Evolutionary conservation across 108 stramenopile species (phyloP), one percentile per base, ranked within the genome.

Genomic region (Cylindrotheca fusiformis): DNA sequence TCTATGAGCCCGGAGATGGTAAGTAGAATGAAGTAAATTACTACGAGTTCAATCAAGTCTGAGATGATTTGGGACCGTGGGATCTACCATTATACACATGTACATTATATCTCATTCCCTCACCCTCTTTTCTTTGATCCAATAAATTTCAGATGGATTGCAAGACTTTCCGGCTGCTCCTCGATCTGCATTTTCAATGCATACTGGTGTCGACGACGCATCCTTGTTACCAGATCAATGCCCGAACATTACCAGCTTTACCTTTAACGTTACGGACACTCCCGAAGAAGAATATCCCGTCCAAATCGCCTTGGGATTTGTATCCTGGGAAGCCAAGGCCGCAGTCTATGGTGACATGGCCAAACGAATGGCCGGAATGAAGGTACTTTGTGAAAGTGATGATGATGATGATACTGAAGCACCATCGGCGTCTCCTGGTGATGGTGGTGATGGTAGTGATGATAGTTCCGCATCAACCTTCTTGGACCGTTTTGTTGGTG

Each of bases 301-400:
- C 32, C 45, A 29, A 29, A 51, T 69, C 0, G 52, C 60, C 12
- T 24, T 73, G 23, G 72, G 72, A 0, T 73, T 60, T 29, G 8
- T 28, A 14, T 63, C 58, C 23, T 10, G 17, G 4, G 65, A 50
- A 20, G 66, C 64, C 57, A 66, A 67, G 57, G 52, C 21, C 4
- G 36, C 32, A 14, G 33, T 73, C 27, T 73, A 49, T 33, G 51
- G 20, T 14, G 72, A 73, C 24, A 73, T 73, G 72, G 72, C 72
- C 0, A n/a, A 21, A 0, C 57, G 65, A n/a, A 73, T 73, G 54
- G 60, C 69, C n/a, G 69, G 69, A 28, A 14, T 10, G 36, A 41
- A 41, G 14, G 14, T 41, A 10, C 36, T 41, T 41, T 41, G 36
- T 41, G 36, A 14, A 41, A 41, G 14, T 6, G 36, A 41, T n/a